These are phyloP conservation scores for Arabidopsis hybrid DNA, from an alignment of 441 rosid species.

Conservation along the genomic window DNA sequence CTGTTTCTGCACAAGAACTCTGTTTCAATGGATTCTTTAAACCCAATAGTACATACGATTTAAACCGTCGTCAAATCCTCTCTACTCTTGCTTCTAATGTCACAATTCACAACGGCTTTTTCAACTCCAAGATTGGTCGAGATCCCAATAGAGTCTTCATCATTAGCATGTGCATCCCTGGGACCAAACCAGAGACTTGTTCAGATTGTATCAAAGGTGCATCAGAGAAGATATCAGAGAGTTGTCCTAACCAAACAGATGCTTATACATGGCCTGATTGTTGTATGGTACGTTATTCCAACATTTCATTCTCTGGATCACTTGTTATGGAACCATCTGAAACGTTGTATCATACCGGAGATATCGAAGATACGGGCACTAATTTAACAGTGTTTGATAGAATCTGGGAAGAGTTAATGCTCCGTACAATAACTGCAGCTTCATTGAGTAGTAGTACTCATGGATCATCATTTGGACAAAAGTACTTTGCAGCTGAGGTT, in stretches of 20 bases:
- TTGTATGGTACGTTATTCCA: conserved; percentile 47
- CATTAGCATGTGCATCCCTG: conserved; percentile 43
- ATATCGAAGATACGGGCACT: not conserved
- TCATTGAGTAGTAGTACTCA: not conserved
- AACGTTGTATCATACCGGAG: too few relatives aligned
- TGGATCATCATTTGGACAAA: conserved; percentile 16
- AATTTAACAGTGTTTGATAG: conserved; percentile 22
- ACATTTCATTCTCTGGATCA: conserved; percentile 33
- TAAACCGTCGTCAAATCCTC: conserved; percentile 28
- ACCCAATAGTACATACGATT: conserved; percentile 29
- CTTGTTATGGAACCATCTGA: not conserved
- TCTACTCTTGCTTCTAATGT: conserved; percentile 45
- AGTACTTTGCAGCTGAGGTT: conserved; percentile 33
- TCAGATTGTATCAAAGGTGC: conserved; percentile 29
- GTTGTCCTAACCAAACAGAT: conserved; percentile 38
- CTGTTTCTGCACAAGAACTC: conserved; percentile 8
- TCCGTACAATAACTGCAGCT: conserved; percentile 7
- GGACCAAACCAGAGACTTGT: conserved; percentile 29
- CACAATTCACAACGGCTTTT: conserved; percentile 37
- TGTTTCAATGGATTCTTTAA: conserved; percentile 26
- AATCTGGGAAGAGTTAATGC: conserved; percentile 28
- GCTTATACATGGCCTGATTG: conserved; percentile 38
- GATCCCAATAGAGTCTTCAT: conserved; percentile 39
- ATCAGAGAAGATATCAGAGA: not conserved
- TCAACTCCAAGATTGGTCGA: conserved; percentile 32